Base-by-base conservation (phyloP, 257 asterid species). In the Rauvolfia tetraphylla region DNA sequence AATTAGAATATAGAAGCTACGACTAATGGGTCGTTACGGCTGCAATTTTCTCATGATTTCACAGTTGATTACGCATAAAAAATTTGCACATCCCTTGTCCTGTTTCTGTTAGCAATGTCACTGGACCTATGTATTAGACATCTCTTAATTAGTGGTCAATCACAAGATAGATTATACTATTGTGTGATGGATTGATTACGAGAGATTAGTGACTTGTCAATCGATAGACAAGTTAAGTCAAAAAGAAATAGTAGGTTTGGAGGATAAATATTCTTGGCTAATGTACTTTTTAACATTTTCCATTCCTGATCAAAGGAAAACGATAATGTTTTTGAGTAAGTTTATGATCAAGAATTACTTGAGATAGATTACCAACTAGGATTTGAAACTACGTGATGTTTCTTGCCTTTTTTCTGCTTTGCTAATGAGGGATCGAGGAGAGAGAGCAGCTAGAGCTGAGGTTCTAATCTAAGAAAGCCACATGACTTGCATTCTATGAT, bases 201-300 rank as follows among this genome's bases (percentile, higher is more conserved):
- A 72, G 73, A 49, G 81, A 63, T 78, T 63, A 72, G 39, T 63
- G 78, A 72, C 81, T 72, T 72, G 74, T 78, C 81, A 72, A 48
- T 62, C 25, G 44, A 33, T 49, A 57, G 68, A 67, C 49, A n/a
- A 20, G 29, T 67, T 76, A 62, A 36, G 68, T 27, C 56, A 48
- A 51, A 46, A 20, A 48, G 48, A 54, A 27, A 61, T 74, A 61
- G 44, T 34, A 18, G 58, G 66, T 58, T 59, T 3, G 2, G 54
- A 44, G 39, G 46, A 46, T 11, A 17, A 27, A 74, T 36, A 56
- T 39, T 73, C 1, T 36, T 23, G 34, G 3, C 7, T 51, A 76
- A 22, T 53, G 17, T 41, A 46, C 25, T 46, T 38, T 14, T 67
- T 3, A 9, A 7, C 23, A 7, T 31, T 48, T 36, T 7, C 41